phyloP scores from a whole-genome alignment of 73 alveolate species.

The Diophrys sp. region DNA sequence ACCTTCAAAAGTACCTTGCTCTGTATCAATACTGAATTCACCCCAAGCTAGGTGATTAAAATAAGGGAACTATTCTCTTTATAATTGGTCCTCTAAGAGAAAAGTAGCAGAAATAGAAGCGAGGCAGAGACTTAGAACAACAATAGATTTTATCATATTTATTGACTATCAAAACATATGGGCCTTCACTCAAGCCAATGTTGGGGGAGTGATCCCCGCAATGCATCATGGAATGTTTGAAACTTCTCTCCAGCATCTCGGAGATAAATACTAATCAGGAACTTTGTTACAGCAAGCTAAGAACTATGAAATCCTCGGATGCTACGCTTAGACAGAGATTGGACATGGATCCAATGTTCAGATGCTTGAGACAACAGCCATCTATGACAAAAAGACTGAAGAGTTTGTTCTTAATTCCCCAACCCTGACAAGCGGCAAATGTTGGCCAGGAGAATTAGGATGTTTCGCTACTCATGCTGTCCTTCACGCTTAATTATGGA shows the following conservation, averaged over 20 bases:
- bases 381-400: slow-evolving; percentile 67
- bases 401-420: slow-evolving; percentile 77
- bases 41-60: too few relatives aligned
- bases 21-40: too few relatives aligned
- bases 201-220: neutral
- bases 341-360: slow-evolving; percentile 89
- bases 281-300: slow-evolving; percentile 9
- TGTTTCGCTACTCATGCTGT: slow-evolving; percentile 55
- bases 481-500: slow-evolving; percentile 50
- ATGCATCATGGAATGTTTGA: slow-evolving; percentile 17
- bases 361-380: slow-evolving; percentile 74
- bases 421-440: slow-evolving; percentile 63
- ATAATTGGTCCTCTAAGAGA: too few relatives aligned
- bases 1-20: too few relatives aligned
- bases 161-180: neutral
- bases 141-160: too few relatives aligned
- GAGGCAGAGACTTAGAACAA: too few relatives aligned
- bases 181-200: neutral
- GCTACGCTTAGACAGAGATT: slow-evolving; percentile 81
- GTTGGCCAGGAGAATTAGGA: slow-evolving; percentile 89
- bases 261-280: slow-evolving; percentile 9
- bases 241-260: neutral
- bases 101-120: too few relatives aligned
- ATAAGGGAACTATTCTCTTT: too few relatives aligned
- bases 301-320: slow-evolving; percentile 63